Percentiles rank a stretch among this genome's conserved stretches.
phyloP scores from a whole-genome alignment of 164 flowering plant species.

The Macadamia tetraphylla region DNA sequence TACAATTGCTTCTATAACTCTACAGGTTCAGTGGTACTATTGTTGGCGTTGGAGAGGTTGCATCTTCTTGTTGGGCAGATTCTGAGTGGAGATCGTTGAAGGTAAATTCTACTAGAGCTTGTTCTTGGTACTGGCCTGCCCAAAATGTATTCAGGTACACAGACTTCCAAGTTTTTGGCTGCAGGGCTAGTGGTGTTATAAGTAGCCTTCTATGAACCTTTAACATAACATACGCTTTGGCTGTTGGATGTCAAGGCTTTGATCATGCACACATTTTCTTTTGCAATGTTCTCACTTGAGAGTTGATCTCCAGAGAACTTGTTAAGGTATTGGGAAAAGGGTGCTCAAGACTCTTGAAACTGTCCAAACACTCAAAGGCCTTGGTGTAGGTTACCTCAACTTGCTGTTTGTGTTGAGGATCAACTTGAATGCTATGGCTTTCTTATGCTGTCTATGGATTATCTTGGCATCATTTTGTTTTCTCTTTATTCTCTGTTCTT shows the following conservation, averaged over 20 bases:
- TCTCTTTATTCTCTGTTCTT: too few relatives aligned
- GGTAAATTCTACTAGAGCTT: slow-evolving; percentile 32
- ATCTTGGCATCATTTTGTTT: too few relatives aligned
- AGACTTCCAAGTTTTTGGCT: not conserved
- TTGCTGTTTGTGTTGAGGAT: too few relatives aligned
- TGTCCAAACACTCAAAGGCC: too few relatives aligned
- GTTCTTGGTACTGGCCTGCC: not conserved
- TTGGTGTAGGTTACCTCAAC: too few relatives aligned
- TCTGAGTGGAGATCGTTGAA: slow-evolving; percentile 95
- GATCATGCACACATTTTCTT: not conserved
- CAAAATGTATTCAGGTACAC: too few relatives aligned
- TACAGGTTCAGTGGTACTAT: slow-evolving; percentile 90
- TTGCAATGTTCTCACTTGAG: not conserved
- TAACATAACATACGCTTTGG: not conserved
- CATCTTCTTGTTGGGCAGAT: slow-evolving; percentile 59
- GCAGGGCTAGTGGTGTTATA: not conserved
- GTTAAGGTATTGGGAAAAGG: not conserved
- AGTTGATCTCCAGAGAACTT: not conserved
- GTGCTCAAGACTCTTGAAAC: too few relatives aligned
- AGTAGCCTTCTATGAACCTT: too few relatives aligned
- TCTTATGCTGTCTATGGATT: too few relatives aligned
- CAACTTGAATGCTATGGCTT: too few relatives aligned
- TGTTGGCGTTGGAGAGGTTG: slow-evolving; percentile 65
- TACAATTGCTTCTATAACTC: not conserved
- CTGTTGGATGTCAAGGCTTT: not conserved